Conservation (phyloP, 805 yeast genomes). For the Metschnikowia orientalis region DNA sequence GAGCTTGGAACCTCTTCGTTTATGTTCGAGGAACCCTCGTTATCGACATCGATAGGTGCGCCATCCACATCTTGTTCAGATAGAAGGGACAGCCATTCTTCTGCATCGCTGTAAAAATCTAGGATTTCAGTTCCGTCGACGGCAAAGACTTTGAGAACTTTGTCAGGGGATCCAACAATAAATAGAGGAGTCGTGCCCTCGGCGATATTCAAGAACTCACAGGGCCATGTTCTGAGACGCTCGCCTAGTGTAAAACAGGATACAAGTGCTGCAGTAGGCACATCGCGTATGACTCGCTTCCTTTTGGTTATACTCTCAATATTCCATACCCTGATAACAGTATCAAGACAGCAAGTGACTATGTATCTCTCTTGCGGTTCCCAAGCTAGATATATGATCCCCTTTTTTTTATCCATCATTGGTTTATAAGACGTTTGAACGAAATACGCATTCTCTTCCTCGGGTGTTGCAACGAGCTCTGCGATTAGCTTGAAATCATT, state of each 20-base stretch:
- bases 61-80: constrained; percentile 8
- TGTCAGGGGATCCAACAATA: constrained; percentile 74
- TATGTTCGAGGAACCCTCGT: constrained; percentile 2
- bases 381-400: constrained; percentile 65
- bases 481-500: constrained; percentile 34
- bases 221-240: constrained; percentile 39
- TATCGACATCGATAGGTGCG: constrained; percentile 6
- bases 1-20: constrained; percentile 1
- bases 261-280: constrained; percentile 18
- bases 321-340: constrained; percentile 67
- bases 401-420: constrained; percentile 22
- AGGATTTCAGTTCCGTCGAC: constrained; percentile 38
- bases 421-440: constrained; percentile 25
- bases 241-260: constrained; percentile 40
- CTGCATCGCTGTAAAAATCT: constrained; percentile 38
- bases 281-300: constrained; percentile 25
- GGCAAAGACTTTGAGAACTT: constrained; percentile 41
- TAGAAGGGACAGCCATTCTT: constrained; percentile 20
- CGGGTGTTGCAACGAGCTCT: constrained; percentile 26
- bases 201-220: constrained; percentile 61
- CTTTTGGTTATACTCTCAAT: constrained; percentile 30
- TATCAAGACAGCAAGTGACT: constrained; percentile 71
- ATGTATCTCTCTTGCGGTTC: constrained; percentile 65
- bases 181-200: constrained; percentile 38
- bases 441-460: constrained; percentile 26